Conservation (phyloP, 129 eudicot genomes). For the Flaveria sonorensis region DNA sequence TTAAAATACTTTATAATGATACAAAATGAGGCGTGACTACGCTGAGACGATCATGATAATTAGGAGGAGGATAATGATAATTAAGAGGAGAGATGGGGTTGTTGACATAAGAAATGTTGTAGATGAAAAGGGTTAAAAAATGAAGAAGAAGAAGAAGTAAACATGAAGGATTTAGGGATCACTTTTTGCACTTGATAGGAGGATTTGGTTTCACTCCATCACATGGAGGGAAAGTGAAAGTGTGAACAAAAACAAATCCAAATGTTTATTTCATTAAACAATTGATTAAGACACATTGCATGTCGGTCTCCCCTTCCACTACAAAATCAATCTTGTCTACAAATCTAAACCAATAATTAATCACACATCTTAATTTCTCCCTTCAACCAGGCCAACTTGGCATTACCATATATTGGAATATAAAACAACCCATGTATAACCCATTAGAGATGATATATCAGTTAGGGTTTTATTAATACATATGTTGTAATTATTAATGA, state of each 20-base stretch:
- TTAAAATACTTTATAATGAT: neutral
- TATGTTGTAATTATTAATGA: no score
- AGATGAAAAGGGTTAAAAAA: conserved; percentile 13
- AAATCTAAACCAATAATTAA: conserved; percentile 14
- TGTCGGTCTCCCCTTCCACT: conserved; percentile 25
- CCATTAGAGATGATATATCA: no score
- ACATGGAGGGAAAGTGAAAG: conserved; percentile 38
- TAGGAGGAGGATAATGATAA: neutral
- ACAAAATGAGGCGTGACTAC: no score
- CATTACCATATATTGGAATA: neutral
- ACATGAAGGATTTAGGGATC: conserved; percentile 38
- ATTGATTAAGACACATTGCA: conserved; percentile 14
- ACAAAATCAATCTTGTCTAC: conserved; percentile 20
- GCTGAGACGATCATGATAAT: neutral
- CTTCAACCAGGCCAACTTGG: neutral
- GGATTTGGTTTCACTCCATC: conserved; percentile 41
- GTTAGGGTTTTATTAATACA: no score
- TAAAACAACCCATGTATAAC: neutral
- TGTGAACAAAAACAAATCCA: conserved; percentile 38
- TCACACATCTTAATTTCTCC: neutral
- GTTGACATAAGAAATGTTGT: neutral
- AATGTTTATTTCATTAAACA: conserved; percentile 18
- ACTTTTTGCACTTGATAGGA: conserved; percentile 35
- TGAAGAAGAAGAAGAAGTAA: conserved; percentile 20
- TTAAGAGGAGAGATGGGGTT: neutral